Evolutionary conservation across 2,329 filamentous ascomycete genomes (phyloP).

Genomic region (Clarireedia monteithiana): DNA sequence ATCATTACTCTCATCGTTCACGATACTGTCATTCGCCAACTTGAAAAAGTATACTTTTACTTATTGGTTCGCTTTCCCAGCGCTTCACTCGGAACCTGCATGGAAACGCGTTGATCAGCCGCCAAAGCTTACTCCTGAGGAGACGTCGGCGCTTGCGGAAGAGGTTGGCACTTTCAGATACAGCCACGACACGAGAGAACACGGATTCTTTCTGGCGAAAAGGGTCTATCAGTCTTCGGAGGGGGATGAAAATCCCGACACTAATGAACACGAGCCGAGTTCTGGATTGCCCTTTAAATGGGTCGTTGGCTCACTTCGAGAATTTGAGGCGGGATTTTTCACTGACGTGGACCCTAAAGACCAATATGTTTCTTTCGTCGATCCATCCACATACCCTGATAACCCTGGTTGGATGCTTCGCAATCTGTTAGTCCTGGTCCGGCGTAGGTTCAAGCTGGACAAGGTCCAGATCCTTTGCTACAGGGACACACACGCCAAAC

Average conservation of each 20-base stretch:
- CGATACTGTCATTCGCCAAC: slow-evolving; percentile 86
- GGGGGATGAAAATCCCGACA: slow-evolving; percentile 40
- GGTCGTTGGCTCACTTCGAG: slow-evolving; percentile 67
- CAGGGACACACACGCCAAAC: slow-evolving; percentile 68
- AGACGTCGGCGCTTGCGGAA: slow-evolving; percentile 75
- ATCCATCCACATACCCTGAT: slow-evolving; percentile 82
- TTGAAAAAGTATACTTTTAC: slow-evolving; percentile 96
- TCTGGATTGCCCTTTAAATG: slow-evolving; percentile 52
- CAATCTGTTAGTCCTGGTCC: slow-evolving; percentile 78
- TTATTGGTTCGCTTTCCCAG: slow-evolving; percentile 97
- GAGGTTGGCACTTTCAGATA: slow-evolving; percentile 83
- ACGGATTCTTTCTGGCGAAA: slow-evolving; percentile 95
- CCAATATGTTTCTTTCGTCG: slow-evolving; percentile 77
- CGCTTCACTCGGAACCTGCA: slow-evolving; percentile 76
- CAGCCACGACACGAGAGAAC: slow-evolving; percentile 70
- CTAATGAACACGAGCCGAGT: slow-evolving; percentile 39
- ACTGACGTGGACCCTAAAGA: slow-evolving; percentile 62
- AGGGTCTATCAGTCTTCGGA: slow-evolving; percentile 41
- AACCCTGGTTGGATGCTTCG: slow-evolving; percentile 90
- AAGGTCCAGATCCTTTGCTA: slow-evolving; percentile 85
- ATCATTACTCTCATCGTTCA: slow-evolving; percentile 82
- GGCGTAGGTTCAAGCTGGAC: slow-evolving; percentile 69
- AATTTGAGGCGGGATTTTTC: slow-evolving; percentile 86
- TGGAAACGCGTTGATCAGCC: slow-evolving; percentile 58
- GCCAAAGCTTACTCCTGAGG: slow-evolving; percentile 52